phyloP scores from a whole-genome alignment of 805 yeast species.

The Saturnispora galanensis region DNA sequence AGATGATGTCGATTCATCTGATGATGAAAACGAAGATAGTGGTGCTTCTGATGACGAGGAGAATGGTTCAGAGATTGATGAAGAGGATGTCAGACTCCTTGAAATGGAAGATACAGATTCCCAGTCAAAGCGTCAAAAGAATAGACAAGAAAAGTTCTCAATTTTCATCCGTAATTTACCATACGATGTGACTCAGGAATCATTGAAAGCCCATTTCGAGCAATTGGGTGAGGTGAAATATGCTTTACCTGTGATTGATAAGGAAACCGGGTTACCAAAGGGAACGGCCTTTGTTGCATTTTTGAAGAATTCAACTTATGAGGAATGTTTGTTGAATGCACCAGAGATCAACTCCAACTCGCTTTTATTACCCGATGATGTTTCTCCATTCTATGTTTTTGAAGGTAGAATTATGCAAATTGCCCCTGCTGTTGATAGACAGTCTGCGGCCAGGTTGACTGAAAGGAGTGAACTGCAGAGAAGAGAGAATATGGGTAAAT shows the following conservation, averaged over 20 bases:
- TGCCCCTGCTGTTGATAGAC: conserved; percentile 78
- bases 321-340: conserved; percentile 63
- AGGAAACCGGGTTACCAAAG: conserved; percentile 71
- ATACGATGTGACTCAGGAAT: conserved; percentile 81
- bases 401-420: conserved; percentile 87
- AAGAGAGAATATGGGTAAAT: conserved; percentile 68
- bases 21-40: conserved; percentile 11
- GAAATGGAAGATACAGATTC: conserved; percentile 29
- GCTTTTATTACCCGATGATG: conserved; percentile 84
- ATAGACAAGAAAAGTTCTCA: conserved; percentile 61
- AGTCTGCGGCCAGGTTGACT: conserved; percentile 63
- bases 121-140: conserved; percentile 29
- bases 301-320: conserved; percentile 46
- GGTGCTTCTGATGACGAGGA: neutral
- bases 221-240: conserved; percentile 83
- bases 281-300: conserved; percentile 97
- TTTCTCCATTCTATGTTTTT: conserved; percentile 76
- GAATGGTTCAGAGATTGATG: conserved; percentile 2
- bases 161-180: conserved; percentile 90
- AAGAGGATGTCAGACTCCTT: conserved; percentile 23
- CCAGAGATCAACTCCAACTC: conserved; percentile 57
- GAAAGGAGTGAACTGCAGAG: conserved; percentile 67
- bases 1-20: conserved; percentile 17
- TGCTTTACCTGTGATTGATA: conserved; percentile 89
- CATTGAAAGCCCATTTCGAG: conserved; percentile 65